phyloP scores from a whole-genome alignment of 2,329 filamentous ascomycete species.

The Dissoconium aciculare region DNA sequence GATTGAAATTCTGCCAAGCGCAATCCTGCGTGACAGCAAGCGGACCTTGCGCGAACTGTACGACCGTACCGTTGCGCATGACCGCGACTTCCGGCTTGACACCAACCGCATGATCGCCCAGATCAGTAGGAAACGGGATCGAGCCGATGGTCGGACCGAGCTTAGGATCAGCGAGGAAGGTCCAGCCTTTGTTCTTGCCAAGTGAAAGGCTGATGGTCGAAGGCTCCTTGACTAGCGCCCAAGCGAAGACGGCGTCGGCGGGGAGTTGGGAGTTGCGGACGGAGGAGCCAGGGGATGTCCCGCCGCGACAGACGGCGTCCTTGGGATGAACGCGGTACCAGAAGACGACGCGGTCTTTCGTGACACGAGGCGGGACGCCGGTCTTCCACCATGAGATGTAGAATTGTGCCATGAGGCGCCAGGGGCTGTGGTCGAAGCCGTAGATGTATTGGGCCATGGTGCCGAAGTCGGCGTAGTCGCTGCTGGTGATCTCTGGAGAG shows the following conservation, averaged over 20 bases:
- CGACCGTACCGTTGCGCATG: constrained; percentile 17
- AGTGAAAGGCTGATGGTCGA: constrained; percentile 22
- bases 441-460: constrained; percentile 24
- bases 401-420: constrained; percentile 27
- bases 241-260: constrained; percentile 26
- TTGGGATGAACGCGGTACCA: constrained; percentile 28
- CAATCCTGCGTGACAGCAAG: constrained; percentile 18
- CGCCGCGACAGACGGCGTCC: constrained; percentile 19
- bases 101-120: constrained; percentile 16
- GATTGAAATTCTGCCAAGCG: constrained; percentile 24
- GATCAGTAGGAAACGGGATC: constrained; percentile 22
- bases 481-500: constrained; percentile 14
- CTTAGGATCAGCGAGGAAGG: constrained; percentile 18
- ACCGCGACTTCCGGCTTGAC: constrained; percentile 22
- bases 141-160: constrained; percentile 19
- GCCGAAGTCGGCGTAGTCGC: constrained; percentile 21
- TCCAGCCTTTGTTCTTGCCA: constrained; percentile 23
- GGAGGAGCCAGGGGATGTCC: constrained; percentile 13
- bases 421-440: constrained; percentile 25
- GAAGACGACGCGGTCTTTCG: constrained; percentile 25
- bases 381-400: constrained; percentile 26
- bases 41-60: constrained; percentile 16
- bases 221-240: constrained; percentile 22
- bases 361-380: constrained; percentile 20
- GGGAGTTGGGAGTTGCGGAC: constrained; percentile 23